Evolutionary conservation across 2,329 filamentous ascomycete genomes (phyloP).

Genomic region (Ploettnerulaceae sp.): DNA sequence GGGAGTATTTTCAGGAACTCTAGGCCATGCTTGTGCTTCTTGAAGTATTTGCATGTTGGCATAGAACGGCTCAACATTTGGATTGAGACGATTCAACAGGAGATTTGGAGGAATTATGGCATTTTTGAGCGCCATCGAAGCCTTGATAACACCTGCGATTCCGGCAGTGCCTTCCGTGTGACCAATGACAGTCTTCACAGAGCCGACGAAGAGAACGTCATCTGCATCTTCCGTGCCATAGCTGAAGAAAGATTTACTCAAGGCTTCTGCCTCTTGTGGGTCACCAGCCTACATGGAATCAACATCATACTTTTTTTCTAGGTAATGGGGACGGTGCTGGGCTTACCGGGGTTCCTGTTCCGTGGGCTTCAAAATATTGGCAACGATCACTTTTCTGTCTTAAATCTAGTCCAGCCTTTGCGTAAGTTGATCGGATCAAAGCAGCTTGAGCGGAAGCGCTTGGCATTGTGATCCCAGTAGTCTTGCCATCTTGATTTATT

Average conservation of each 20-base stretch:
- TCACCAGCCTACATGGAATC: no score
- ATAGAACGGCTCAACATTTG: constrained; percentile 26
- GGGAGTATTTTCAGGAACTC: constrained; percentile 1
- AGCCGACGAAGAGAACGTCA: no score
- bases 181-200: constrained; percentile 29
- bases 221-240: no score
- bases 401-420: constrained; percentile 11
- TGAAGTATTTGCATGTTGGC: not conserved
- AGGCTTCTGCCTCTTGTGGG: constrained; percentile 14
- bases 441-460: constrained; percentile 39
- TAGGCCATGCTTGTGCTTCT: no score
- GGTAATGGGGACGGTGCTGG: no score
- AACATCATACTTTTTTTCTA: no score
- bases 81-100: constrained; percentile 36
- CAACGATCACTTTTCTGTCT: constrained; percentile 5
- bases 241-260: constrained; percentile 17
- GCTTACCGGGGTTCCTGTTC: constrained; percentile 11
- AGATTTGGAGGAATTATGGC: constrained; percentile 31
- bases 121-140: constrained; percentile 28
- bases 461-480: constrained; percentile 37
- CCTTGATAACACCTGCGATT: constrained; percentile 31
- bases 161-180: constrained; percentile 32
- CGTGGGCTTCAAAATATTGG: constrained; percentile 29
- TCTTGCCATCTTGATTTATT: constrained; percentile 42
- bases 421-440: constrained; percentile 17